Evolutionary conservation across 2,329 filamentous ascomycete genomes (phyloP).

Genomic region (Hypoxylon rubiginosum): DNA sequence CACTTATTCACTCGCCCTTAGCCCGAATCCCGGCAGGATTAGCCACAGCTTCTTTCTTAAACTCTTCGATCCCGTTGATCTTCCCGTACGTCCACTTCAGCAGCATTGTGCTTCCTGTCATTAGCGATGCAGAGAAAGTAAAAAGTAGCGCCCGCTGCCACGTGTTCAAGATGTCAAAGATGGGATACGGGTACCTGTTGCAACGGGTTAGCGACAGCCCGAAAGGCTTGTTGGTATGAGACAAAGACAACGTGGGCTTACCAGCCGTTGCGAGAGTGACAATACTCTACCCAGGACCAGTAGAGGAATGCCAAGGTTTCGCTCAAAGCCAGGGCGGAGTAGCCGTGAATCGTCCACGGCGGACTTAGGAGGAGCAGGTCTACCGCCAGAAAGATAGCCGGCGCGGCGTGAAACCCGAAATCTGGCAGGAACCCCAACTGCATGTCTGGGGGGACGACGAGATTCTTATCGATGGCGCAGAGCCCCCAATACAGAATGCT

Average conservation of each 20-base stretch:
- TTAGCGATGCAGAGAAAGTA: constrained; percentile 74
- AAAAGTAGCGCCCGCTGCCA: constrained; percentile 78
- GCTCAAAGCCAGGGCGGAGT: constrained; percentile 71
- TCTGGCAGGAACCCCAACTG: constrained; percentile 69
- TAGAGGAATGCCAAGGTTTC: constrained; percentile 73
- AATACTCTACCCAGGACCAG: constrained; percentile 83
- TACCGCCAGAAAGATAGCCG: constrained; percentile 72
- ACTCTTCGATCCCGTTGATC: constrained; percentile 70
- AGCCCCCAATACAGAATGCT: constrained; percentile 81
- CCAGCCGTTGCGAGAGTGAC: constrained; percentile 76
- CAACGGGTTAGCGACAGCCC: constrained; percentile 15
- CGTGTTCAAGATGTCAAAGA: constrained; percentile 78
- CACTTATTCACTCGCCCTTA: constrained; percentile 36
- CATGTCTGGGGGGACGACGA: constrained; percentile 68
- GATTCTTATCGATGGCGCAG: constrained; percentile 65
- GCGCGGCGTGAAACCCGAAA: constrained; percentile 75
- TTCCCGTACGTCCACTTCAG: constrained; percentile 78
- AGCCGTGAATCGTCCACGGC: constrained; percentile 75
- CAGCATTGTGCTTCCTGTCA: constrained; percentile 76
- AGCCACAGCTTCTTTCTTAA: constrained; percentile 53
- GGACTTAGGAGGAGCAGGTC: constrained; percentile 79
- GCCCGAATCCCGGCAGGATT: constrained; percentile 39
- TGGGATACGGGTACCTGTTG: constrained; percentile 84
- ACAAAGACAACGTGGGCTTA: constrained; percentile 53
- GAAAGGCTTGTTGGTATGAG: constrained; percentile 11